Conservation (phyloP, 2,329 filamentous ascomycete species). For the Aspergillus fumigatus region DNA sequence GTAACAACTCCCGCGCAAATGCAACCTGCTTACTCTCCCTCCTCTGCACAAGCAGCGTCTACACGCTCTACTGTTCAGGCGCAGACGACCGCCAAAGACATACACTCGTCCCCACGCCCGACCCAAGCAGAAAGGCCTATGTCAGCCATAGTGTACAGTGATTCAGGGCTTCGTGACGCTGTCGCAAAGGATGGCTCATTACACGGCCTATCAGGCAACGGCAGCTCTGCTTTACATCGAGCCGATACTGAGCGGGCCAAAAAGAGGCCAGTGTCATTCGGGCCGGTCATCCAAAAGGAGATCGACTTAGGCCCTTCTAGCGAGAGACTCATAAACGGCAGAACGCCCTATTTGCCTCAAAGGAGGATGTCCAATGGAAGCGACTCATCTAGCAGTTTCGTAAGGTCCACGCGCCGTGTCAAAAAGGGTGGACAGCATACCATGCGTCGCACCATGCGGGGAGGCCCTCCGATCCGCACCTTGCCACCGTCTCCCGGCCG, state of each 20-base stretch:
- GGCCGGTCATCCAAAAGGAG: conserved; percentile 15
- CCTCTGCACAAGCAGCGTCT: conserved; percentile 10
- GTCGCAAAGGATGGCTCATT: conserved; percentile 2
- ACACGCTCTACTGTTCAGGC: neutral
- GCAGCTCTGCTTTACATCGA: neutral
- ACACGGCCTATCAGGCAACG: conserved; percentile 4
- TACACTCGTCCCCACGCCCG: conserved; percentile 7
- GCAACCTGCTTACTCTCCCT: conserved; percentile 15
- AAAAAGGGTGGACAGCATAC: conserved; percentile 48
- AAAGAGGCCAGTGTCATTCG: conserved; percentile 21
- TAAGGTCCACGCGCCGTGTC: conserved; percentile 52
- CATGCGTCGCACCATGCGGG: conserved; percentile 73
- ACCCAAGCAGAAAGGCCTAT: conserved; percentile 15
- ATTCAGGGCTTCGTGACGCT: conserved; percentile 8
- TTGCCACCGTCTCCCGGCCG: conserved; percentile 37
- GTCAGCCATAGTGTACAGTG: conserved; percentile 16
- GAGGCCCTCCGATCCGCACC: conserved; percentile 34
- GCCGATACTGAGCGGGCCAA: conserved; percentile 5
- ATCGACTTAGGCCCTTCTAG: conserved; percentile 4
- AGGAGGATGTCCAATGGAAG: conserved; percentile 62
- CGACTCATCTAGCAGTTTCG: conserved; percentile 72
- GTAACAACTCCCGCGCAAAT: conserved; percentile 18
- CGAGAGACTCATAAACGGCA: conserved; percentile 5
- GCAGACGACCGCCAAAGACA: neutral
- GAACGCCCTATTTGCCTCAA: conserved; percentile 29